These are phyloP conservation scores for Kurtzmaniella quercitrusa DNA, from an alignment of 1,139 yeast species.

Conservation along the genomic window DNA sequence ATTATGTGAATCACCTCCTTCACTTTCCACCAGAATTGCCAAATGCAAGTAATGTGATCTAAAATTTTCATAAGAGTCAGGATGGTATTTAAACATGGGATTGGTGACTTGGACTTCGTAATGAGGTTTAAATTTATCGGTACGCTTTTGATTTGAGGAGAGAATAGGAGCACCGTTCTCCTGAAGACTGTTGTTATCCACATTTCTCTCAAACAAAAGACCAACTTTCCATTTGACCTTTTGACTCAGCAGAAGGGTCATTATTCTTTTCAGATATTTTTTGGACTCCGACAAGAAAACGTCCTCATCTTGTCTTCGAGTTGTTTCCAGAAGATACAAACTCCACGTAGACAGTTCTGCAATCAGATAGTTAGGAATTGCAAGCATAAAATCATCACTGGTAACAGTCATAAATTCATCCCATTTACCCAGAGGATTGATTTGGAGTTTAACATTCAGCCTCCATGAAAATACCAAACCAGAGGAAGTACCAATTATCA, in stretches of 20 bases:
- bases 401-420: constrained; percentile 58
- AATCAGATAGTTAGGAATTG: constrained; percentile 52
- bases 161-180: not conserved
- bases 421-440: constrained; percentile 58
- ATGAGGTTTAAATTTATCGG: constrained; percentile 33
- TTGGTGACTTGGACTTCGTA: constrained; percentile 41
- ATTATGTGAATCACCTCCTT: constrained; percentile 48
- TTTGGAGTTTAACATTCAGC: constrained; percentile 53
- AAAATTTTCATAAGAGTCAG: constrained; percentile 77
- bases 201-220: constrained; percentile 37
- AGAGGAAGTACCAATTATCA: constrained; percentile 60
- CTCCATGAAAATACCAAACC: constrained; percentile 84
- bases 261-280: constrained; percentile 35
- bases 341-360: constrained; percentile 35
- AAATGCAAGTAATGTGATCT: constrained; percentile 77
- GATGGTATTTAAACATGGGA: constrained; percentile 37
- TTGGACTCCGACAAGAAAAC: constrained; percentile 21
- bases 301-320: constrained; percentile 1
- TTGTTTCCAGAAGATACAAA: constrained; percentile 18
- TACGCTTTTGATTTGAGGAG: constrained; percentile 33
- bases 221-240: constrained; percentile 43
- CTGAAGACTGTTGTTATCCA: constrained; percentile 5
- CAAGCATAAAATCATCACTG: constrained; percentile 66
- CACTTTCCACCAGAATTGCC: constrained; percentile 47
- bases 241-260: constrained; percentile 36